A percentile compares a stretch with the other conserved stretches of the same genome.
Conservation (phyloP, 139 green algal species). For the Chlorella ohadii region DNA sequence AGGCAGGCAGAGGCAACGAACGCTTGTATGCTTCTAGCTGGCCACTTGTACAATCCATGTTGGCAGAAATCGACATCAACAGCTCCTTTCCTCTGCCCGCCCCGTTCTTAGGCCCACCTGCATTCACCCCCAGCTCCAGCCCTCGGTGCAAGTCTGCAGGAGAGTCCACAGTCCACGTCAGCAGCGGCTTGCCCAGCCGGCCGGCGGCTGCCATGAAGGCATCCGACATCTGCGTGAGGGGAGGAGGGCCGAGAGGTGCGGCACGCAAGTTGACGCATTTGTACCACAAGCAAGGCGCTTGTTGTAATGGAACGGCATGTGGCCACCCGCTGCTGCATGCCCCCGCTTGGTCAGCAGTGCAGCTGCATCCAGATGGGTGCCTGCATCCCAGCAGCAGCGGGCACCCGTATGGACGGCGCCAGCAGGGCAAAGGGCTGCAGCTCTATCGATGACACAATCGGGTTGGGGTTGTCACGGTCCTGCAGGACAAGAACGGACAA, state of each 20-base stretch:
- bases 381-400: too few relatives aligned
- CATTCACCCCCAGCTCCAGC: conserved; percentile 24
- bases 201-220: conserved; percentile 3
- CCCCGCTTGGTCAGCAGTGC: too few relatives aligned
- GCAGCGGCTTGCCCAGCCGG: conserved; percentile 31
- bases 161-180: conserved; percentile 35
- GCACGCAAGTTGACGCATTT: neutral
- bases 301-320: too few relatives aligned
- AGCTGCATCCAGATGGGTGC: too few relatives aligned
- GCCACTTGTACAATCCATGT: too few relatives aligned
- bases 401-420: conserved; percentile 30
- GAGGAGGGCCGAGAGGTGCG: neutral
- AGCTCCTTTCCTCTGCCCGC: too few relatives aligned
- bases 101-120: too few relatives aligned
- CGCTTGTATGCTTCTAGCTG: too few relatives aligned
- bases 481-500: neutral
- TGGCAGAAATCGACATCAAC: too few relatives aligned
- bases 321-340: neutral
- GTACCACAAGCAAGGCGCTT: too few relatives aligned
- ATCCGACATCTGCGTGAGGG: conserved; percentile 15
- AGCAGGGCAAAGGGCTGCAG: conserved; percentile 36
- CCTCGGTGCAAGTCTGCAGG: conserved; percentile 28
- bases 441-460: neutral
- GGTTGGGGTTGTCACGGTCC: conserved; percentile 21
- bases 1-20: too few relatives aligned